phyloP scores from a whole-genome alignment of 257 asterid species.

The Capsicum rhomboideum region DNA sequence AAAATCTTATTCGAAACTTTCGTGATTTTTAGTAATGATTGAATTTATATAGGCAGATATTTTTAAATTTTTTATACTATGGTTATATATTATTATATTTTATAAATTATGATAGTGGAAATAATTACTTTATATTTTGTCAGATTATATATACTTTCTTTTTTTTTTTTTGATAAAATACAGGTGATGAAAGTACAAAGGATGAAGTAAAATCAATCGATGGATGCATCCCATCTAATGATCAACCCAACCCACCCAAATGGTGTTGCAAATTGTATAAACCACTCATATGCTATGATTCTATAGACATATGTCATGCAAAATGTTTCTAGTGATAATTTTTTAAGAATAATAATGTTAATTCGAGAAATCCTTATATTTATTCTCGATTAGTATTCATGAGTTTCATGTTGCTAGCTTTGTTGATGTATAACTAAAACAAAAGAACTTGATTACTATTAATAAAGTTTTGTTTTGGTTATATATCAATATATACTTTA shows the following conservation, averaged over 20 bases:
- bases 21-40: no score
- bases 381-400: not conserved
- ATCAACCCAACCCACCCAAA: not conserved
- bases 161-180: not conserved
- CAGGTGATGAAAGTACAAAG: not conserved
- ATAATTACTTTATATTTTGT: not conserved
- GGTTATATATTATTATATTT: no score
- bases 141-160: not conserved
- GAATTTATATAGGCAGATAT: no score
- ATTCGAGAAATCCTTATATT: not conserved
- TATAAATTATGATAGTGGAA: no score
- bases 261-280: not conserved
- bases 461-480: not conserved
- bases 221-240: not conserved
- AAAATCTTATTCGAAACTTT: no score
- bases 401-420: not conserved
- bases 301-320: not conserved
- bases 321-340: not conserved
- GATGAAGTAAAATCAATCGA: not conserved
- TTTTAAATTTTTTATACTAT: no score
- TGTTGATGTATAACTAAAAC: not conserved
- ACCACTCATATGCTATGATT: not conserved
- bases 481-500: not conserved
- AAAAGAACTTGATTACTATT: not conserved
- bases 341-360: not conserved